Evolutionary conservation across 75 land plant species (phyloP).

Genomic region (Cunninghamia lanceolata): DNA sequence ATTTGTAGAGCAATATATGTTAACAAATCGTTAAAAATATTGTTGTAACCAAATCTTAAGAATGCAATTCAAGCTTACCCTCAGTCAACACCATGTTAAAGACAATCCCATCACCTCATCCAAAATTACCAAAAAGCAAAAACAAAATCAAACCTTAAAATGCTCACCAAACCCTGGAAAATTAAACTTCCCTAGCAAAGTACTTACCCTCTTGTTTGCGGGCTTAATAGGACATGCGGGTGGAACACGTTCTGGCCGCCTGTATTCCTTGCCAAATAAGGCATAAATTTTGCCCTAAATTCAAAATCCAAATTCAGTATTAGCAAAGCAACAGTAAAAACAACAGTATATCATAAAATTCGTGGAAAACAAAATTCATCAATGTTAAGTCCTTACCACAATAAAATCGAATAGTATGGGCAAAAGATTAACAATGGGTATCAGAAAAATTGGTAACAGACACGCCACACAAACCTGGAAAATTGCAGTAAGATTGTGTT

Average conservation of each 20-base stretch:
- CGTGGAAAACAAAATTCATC: neutral
- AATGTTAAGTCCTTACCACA: constrained; percentile 27
- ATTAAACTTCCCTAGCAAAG: neutral
- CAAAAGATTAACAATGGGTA: constrained; percentile 65
- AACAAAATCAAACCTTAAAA: neutral
- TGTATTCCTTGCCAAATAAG: constrained; percentile 64
- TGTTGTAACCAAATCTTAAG: too few relatives aligned
- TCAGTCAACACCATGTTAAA: too few relatives aligned
- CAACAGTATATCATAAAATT: neutral
- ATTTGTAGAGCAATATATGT: too few relatives aligned
- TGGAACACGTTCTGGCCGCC: constrained; percentile 52
- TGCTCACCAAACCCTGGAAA: neutral
- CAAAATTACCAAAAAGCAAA: neutral
- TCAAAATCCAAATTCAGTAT: neutral
- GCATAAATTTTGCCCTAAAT: constrained; percentile 51
- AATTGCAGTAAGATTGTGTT: neutral
- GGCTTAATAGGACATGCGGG: constrained; percentile 67
- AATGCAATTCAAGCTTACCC: too few relatives aligned
- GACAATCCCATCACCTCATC: neutral
- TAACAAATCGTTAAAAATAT: too few relatives aligned
- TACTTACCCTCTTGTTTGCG: neutral
- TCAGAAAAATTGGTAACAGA: constrained; percentile 62
- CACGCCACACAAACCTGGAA: constrained; percentile 70
- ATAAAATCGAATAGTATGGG: constrained; percentile 53
- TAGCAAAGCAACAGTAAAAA: neutral